Base-by-base conservation (phyloP, 2,329 filamentous ascomycete genomes). In the Beauveria sp. region DNA sequence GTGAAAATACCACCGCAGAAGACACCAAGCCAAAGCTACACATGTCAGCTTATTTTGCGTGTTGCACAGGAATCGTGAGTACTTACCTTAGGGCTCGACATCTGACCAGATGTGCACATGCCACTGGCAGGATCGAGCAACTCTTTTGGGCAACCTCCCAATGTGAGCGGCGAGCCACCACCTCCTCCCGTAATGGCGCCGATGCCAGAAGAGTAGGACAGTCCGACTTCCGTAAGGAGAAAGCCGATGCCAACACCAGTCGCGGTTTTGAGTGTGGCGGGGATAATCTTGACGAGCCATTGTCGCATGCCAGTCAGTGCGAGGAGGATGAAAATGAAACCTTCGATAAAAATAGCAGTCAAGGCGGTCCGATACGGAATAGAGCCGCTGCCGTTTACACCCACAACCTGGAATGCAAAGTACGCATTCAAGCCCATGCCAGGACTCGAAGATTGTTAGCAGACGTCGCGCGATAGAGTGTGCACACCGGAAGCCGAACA, bases 171-270 rank as follows among this genome's bases (percentile, higher is more conserved):
- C 0, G 90, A 92, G 1, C 82, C 78, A 24, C 72, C 72, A 14
- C 71, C 72, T 4, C 84, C 84, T 30, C 91, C 91, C 0, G 89
- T 91, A 63, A 96, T 86, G 37, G 90, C 81, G 18, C 92, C 91
- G 67, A 96, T 92, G 61, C 92, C 92, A 51, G 89, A 86, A 24
- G 85, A 87, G 71, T 94, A 94, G 0, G 89, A 91, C 65, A 88
- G 78, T 2, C 85, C 85, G 63, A 85, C 85, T 64, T 85, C 79
- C 0, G 84, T 86, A 26, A 88, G 75, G 65, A 87, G 86, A 43
- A 87, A 74, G 3, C 85, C 85, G 44, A 88, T 87, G 2, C 85
- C 85, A 5, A 86, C 85, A 22, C 84, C 84, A 24, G 82, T 86
- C 12, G 85, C 84, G 1, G 83, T 84, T 72, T 88, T 88, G 67